Conservation (phyloP, 2,329 filamentous ascomycete genomes). For the Paraconiothyrium brasiliense region DNA sequence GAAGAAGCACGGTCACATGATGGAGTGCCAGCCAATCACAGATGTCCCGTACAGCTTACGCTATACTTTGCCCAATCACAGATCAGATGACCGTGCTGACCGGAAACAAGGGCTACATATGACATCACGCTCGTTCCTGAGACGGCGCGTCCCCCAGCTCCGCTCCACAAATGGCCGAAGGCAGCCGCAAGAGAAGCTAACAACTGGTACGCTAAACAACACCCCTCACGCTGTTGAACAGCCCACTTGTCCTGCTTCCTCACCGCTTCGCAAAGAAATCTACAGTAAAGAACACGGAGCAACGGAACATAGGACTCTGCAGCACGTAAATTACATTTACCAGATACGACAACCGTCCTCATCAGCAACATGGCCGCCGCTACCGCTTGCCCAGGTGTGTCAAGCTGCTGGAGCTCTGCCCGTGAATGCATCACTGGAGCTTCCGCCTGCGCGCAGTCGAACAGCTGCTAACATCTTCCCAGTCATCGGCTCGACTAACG, state of each 20-base stretch:
- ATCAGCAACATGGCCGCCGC: slow-evolving; percentile 13
- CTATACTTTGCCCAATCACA: background rate
- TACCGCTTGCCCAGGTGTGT: slow-evolving; percentile 14
- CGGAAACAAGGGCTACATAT: slow-evolving; percentile 1
- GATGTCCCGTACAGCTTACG: background rate
- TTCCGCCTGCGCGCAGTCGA: background rate
- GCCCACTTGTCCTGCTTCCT: slow-evolving; percentile 3
- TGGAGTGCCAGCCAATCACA: background rate
- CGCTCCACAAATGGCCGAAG: slow-evolving; percentile 7
- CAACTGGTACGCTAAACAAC: background rate
- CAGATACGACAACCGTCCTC: background rate
- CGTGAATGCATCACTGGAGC: too few relatives aligned
- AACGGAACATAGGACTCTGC: background rate
- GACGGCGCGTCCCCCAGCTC: background rate
- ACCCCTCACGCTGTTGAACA: slow-evolving; percentile 7
- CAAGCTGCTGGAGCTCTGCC: background rate
- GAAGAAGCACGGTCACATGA: background rate
- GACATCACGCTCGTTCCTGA: slow-evolving; percentile 6
- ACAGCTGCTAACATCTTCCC: background rate
- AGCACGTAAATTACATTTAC: background rate
- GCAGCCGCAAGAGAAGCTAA: slow-evolving; percentile 3
- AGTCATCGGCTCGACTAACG: slow-evolving; percentile 55
- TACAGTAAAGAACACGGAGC: background rate
- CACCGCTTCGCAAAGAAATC: background rate
- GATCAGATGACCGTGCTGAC: background rate